Base-by-base conservation (phyloP, 352 stramenopile species). In the Phytophthora fragariaefolia region DNA sequence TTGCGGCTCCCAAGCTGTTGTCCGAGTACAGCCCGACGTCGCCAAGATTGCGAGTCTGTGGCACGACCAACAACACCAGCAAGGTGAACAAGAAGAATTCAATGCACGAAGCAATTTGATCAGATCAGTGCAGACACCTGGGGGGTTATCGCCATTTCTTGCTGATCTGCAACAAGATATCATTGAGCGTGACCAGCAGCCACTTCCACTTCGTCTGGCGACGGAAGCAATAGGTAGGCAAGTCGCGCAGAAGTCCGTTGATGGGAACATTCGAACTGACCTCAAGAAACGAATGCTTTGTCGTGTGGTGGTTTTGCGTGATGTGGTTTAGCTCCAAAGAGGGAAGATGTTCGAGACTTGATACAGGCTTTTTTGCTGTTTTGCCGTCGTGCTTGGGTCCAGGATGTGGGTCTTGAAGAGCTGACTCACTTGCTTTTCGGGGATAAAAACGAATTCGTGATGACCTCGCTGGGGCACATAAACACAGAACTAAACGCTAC, bases 1-100 rank as follows among this genome's bases (percentile, higher is more conserved):
- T 10, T 86, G 77, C 38, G 75, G 79, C 17, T 76, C 67, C 3
- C 53, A 58, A 52, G 69, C 77, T 9, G 77, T 90, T 13, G 34
- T 80, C 50, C 65, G 73, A 18, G 53, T 75, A 24, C 69, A 69
- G 26, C 73, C 74, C 15, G 50, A 77, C 26, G 62, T 80, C 9
- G 30, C 30, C 5, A 71, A 66, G 32, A 71, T 81, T 43, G 46
- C 63, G 22, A 58, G 22, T 53, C 63, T 48, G 23, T 76, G 68
- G 68, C 22, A 53, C 6, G 26, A 63, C 2, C 48, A 62, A 12
- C 40, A 68, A 17, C 15, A 73, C 1, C 17, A 65, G n/a, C 36
- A 73, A 3, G 27, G 47, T 1, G 23, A 52, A 6, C 23, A 30
- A 20, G 46, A 52, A 32, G 15, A 61, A 15, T 6, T 30, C n/a